Percentiles rank a stretch among this genome's conserved stretches.
Evolutionary conservation across 345 rosid species (phyloP).

Genomic region (Angophora floribunda): DNA sequence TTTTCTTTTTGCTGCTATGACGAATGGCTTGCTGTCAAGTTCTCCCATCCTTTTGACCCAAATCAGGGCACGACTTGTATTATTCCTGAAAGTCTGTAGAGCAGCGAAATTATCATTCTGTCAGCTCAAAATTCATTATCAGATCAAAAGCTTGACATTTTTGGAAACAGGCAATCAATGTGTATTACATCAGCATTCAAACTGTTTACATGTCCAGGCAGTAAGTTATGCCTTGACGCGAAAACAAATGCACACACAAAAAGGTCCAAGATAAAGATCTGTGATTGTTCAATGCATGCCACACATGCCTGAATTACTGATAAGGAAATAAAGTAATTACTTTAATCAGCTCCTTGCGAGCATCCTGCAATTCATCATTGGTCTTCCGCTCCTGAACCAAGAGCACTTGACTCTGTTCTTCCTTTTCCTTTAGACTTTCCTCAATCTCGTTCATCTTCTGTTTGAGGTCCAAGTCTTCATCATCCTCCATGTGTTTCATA

Average conservation of each 20-base stretch:
- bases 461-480: slow-evolving; percentile 26
- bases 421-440: slow-evolving; percentile 39
- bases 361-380: slow-evolving; percentile 58
- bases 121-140: neutral
- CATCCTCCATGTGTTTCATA: slow-evolving; percentile 58
- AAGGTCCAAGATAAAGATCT: neutral
- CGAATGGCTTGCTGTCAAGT: slow-evolving; percentile 29
- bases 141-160: neutral
- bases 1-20: slow-evolving; percentile 21
- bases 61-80: slow-evolving; percentile 1
- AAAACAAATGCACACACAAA: neutral
- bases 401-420: slow-evolving; percentile 33
- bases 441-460: slow-evolving; percentile 27
- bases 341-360: slow-evolving; percentile 57
- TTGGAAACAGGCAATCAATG: neutral
- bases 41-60: slow-evolving; percentile 60
- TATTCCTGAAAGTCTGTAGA: slow-evolving; percentile 19
- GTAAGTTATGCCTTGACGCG: neutral
- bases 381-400: slow-evolving; percentile 30
- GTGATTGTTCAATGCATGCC: neutral
- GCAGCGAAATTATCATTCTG: neutral
- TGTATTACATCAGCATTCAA: neutral
- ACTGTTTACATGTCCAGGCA: neutral
- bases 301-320: neutral
- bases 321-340: slow-evolving; percentile 13